Evolutionary conservation across 176 grass and related monocot species (phyloP).

Genomic region (Dactylis glomerata): DNA sequence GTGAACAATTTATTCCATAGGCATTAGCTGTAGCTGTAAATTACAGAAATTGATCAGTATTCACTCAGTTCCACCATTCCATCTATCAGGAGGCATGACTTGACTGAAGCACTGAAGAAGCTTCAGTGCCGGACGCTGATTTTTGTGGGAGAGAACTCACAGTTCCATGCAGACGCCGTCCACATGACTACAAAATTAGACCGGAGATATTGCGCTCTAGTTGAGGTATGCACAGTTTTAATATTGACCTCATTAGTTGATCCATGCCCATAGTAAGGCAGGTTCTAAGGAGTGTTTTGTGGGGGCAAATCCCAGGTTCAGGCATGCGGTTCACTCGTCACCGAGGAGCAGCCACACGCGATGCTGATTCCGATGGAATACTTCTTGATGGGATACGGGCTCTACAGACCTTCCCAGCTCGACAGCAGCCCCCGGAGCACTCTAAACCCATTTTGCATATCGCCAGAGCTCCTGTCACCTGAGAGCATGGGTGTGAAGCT

Average conservation of each 20-base stretch:
- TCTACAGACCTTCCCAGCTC: conserved; percentile 65
- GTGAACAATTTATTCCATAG: neutral
- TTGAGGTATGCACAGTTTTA: conserved; percentile 54
- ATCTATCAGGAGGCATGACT: conserved; percentile 64
- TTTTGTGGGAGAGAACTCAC: conserved; percentile 85
- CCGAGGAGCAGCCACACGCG: conserved; percentile 89
- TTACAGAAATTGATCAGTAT: neutral
- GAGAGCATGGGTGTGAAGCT: conserved; percentile 99
- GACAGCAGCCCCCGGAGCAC: conserved; percentile 72
- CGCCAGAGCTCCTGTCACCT: conserved; percentile 84
- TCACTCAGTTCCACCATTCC: neutral
- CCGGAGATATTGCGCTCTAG: conserved; percentile 70
- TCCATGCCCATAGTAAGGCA: neutral
- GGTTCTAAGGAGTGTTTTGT: conserved; percentile 9
- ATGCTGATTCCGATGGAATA: conserved; percentile 94
- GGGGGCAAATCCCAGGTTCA: conserved; percentile 64
- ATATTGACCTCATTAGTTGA: neutral
- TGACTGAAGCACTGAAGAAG: conserved; percentile 77
- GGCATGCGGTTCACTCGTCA: conserved; percentile 80
- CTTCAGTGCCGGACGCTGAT: conserved; percentile 83
- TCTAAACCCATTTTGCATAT: conserved; percentile 68
- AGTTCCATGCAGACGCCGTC: conserved; percentile 70
- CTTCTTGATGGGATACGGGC: conserved; percentile 84
- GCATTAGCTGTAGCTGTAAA: neutral
- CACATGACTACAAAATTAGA: conserved; percentile 87